A percentile compares a stretch with the other conserved stretches of the same genome.
phyloP scores from a whole-genome alignment of 352 stramenopile species.

The Pseudoperonospora humuli region DNA sequence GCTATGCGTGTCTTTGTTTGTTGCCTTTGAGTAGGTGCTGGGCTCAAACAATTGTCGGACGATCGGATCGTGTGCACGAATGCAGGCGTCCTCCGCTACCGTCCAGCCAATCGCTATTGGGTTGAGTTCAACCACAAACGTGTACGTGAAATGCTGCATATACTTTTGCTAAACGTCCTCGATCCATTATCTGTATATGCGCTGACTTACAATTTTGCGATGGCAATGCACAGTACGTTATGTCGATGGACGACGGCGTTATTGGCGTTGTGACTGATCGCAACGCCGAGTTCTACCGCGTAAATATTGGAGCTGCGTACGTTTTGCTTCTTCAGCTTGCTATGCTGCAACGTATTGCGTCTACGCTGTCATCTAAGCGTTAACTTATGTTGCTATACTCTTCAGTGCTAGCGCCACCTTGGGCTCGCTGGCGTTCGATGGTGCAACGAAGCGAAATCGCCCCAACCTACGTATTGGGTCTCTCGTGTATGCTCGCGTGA shows the following conservation, averaged over 20 bases:
- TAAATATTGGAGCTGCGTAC: conserved; percentile 91
- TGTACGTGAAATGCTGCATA: conserved; percentile 28
- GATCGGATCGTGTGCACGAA: conserved; percentile 72
- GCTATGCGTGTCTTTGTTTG: not conserved
- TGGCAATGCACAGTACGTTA: conserved; percentile 47
- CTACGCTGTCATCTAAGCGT: too few species aligned
- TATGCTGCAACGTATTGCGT: not conserved
- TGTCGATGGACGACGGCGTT: conserved; percentile 84
- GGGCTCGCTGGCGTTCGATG: conserved; percentile 90
- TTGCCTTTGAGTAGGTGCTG: conserved; percentile 46
- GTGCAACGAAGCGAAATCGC: conserved; percentile 96
- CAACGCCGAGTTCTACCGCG: conserved; percentile 91
- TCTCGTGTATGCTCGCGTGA: conserved; percentile 94
- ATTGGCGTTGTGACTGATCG: conserved; percentile 93
- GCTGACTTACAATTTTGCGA: not conserved
- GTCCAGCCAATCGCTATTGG: conserved; percentile 84
- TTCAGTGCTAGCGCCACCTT: conserved; percentile 59
- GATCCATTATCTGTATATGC: not conserved
- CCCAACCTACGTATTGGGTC: conserved; percentile 89
- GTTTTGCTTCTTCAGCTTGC: conserved; percentile 17
- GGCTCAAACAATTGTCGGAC: conserved; percentile 45
- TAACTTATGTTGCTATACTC: not conserved
- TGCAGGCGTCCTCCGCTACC: conserved; percentile 78
- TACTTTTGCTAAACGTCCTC: not conserved
- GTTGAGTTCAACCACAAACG: conserved; percentile 84